Percentiles rank a stretch among this genome's conserved stretches.
phyloP scores from a whole-genome alignment of 2,329 filamentous ascomycete species.

The Myriosclerotinia curreyana region DNA sequence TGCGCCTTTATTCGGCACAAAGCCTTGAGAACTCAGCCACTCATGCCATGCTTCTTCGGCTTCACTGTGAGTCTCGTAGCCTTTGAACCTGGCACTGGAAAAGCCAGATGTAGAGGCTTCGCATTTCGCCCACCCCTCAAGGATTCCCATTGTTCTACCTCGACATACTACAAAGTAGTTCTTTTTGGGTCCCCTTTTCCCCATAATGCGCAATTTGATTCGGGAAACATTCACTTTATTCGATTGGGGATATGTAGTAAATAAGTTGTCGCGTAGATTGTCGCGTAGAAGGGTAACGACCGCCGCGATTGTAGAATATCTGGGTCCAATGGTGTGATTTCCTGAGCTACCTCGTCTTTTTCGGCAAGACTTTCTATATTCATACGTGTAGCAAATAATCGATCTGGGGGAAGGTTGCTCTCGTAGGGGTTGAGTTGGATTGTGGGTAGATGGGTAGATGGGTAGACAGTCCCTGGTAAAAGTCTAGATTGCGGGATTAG shows the following conservation, averaged over 20 bases:
- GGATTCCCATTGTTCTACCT: conserved; percentile 27
- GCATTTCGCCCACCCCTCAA: conserved; percentile 24
- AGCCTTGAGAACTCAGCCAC: conserved; percentile 8
- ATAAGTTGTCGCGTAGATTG: background rate
- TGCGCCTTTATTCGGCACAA: background rate
- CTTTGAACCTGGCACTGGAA: conserved; percentile 12
- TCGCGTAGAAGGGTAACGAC: too few species aligned
- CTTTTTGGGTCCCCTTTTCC: conserved; percentile 15
- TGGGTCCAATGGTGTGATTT: too few species aligned
- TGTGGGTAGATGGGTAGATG: background rate
- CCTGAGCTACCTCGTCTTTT: too few species aligned
- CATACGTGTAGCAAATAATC: too few species aligned
- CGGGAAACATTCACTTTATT: background rate
- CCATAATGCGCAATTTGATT: background rate
- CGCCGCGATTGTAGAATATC: background rate
- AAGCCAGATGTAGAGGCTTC: conserved; percentile 27
- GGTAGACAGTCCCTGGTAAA: too few species aligned
- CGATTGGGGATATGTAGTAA: background rate
- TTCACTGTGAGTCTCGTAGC: conserved; percentile 23
- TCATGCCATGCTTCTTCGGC: conserved; percentile 27
- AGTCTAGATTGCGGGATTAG: too few species aligned
- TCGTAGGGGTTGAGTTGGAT: background rate
- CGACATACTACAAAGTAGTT: conserved; percentile 25
- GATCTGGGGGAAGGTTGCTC: too few species aligned
- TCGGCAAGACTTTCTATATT: background rate